A percentile compares a stretch with the other conserved stretches of the same genome.
phyloP scores from a whole-genome alignment of 1,284 basidiomycete species.

The Ceratobasidium sp. region DNA sequence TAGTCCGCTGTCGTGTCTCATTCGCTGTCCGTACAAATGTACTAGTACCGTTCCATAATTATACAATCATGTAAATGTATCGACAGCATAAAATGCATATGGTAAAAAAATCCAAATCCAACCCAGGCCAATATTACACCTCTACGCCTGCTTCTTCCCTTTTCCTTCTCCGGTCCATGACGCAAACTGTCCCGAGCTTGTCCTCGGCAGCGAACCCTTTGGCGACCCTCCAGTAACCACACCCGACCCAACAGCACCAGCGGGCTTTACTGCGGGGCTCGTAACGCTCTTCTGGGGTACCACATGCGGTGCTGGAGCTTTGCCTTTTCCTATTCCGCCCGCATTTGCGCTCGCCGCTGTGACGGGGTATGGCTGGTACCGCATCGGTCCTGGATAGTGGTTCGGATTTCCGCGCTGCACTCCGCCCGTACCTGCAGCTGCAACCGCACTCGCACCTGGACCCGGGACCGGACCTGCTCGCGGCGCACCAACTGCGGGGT shows the following conservation, averaged over 20 bases:
- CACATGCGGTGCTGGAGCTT: not conserved
- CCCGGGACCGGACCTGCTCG: not conserved
- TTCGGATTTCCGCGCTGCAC: slow-evolving; percentile 24
- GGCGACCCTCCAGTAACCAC: not conserved
- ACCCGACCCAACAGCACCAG: not conserved
- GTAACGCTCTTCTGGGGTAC: too few species aligned
- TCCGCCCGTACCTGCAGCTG: slow-evolving; percentile 16
- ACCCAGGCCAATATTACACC: not conserved
- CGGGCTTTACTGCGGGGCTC: not conserved
- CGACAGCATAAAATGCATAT: slow-evolving; percentile 26
- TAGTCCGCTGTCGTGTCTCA: slow-evolving; percentile 10
- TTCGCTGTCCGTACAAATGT: slow-evolving; percentile 1
- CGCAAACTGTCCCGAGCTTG: slow-evolving; percentile 16
- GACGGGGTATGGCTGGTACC: slow-evolving; percentile 36
- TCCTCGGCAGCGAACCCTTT: not conserved
- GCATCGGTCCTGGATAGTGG: slow-evolving; percentile 36
- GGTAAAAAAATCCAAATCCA: slow-evolving; percentile 11
- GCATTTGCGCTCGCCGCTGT: not conserved
- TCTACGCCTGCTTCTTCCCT: slow-evolving; percentile 4
- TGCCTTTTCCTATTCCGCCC: slow-evolving; percentile 22
- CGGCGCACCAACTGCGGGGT: not conserved
- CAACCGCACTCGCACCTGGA: not conserved
- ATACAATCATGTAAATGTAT: slow-evolving; percentile 40
- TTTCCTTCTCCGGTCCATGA: slow-evolving; percentile 31
- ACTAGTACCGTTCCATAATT: slow-evolving; percentile 32